Percentiles rank a stretch among this genome's conserved stretches.
Conservation (phyloP, 345 rosid species). For the Murraya koenigii region DNA sequence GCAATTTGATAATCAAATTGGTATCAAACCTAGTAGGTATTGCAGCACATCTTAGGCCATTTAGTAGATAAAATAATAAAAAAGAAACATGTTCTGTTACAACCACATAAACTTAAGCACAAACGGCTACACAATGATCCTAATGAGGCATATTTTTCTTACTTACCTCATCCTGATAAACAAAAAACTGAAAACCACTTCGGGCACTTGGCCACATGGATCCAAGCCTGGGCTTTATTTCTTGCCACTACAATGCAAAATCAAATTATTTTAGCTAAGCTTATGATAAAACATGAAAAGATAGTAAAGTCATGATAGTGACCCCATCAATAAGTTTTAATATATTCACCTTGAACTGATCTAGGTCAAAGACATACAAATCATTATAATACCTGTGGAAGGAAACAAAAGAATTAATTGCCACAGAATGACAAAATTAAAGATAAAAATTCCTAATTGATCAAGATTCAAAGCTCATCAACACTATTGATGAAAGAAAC, state of each 20-base stretch:
- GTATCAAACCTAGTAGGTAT: background rate
- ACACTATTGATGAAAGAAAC: background rate
- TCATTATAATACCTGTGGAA: slow-evolving; percentile 81
- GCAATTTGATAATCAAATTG: slow-evolving; percentile 3
- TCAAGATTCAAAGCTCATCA: background rate
- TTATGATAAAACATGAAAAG: background rate
- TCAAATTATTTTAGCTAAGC: slow-evolving; percentile 20
- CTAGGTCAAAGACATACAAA: slow-evolving; percentile 78
- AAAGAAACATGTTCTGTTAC: background rate
- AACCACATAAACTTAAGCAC: background rate
- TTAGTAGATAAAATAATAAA: background rate
- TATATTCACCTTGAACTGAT: slow-evolving; percentile 75
- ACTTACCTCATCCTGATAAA: slow-evolving; percentile 84
- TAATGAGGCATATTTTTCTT: background rate
- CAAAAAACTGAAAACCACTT: slow-evolving; percentile 91
- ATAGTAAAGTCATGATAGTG: background rate
- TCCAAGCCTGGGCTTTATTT: slow-evolving; percentile 89
- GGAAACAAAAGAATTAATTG: slow-evolving; percentile 2
- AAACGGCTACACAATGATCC: background rate
- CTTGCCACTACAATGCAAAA: slow-evolving; percentile 80
- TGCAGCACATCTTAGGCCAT: background rate
- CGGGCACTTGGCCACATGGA: slow-evolving; percentile 94
- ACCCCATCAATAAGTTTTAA: slow-evolving; percentile 6
- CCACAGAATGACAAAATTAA: background rate
- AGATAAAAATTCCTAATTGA: background rate